Base-by-base conservation (phyloP, 2,329 filamentous ascomycete genomes). In the Hypoxylon sp. region DNA sequence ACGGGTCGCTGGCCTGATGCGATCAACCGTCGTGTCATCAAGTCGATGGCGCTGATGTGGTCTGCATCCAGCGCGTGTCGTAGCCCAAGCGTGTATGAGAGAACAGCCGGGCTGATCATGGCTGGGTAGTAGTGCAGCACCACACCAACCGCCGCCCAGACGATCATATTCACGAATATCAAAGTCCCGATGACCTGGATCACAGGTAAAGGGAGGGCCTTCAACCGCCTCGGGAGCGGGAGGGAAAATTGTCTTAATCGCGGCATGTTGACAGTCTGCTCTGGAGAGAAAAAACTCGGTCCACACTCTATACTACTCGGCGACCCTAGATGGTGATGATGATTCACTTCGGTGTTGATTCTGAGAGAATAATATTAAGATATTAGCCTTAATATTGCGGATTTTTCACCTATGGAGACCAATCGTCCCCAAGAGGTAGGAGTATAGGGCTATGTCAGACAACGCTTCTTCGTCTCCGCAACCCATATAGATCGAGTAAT, bases 11-110 rank as follows among this genome's bases (percentile, higher is more conserved):
- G 90, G 12, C 91, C 91, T 0, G 89, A 83, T 0, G 92, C 92
- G 26, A 97, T 84, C 16, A 97, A 82, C 5, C 93, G 86, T 2
- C 94, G 82, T 1, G 94, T 97, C 87, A 95, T 96, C 26, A 97
- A 81, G 72, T 97, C 93, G 64, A 97, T 99, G 57, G 92, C 93
- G 63, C 73, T 73, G 64, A 81, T 82, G 69, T 97, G 94, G 72
- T 97, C 93, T n/a, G 93, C 94, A 67, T 97, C 94, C 32, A 97
- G 83, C n/a, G 93, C 93, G 76, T 97, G 93, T 30, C 93, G 88
- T 8, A 97, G 81, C 2, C 93, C 93, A 7, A 97, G 81, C 0
- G 90, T 90, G 71, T 95, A 97, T 17, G 92, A 87, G 1, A 97
- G 81, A 2, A 92, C 85, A 1, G 91, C 90, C 2, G 91, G 87